A percentile compares a stretch with the other conserved stretches of the same genome.
Evolutionary conservation across 1,284 basidiomycete genomes (phyloP).

Genomic region (Cryptococcus sp.): DNA sequence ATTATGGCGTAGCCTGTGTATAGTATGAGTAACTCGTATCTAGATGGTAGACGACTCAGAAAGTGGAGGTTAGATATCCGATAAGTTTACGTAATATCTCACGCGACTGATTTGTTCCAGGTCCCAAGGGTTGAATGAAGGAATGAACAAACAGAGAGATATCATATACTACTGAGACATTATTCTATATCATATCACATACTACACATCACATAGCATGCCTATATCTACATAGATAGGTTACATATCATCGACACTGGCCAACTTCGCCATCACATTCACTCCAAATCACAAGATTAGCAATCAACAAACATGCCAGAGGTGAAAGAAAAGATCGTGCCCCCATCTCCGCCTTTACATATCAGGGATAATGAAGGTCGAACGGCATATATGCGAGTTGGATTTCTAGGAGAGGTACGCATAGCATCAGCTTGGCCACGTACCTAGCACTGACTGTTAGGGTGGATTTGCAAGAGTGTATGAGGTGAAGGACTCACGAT

Average conservation of each 20-base stretch:
- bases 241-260: not conserved
- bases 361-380: constrained; percentile 64
- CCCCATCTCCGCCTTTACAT: constrained; percentile 72
- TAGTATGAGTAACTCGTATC: not conserved
- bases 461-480: constrained; percentile 89
- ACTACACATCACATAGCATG: not conserved
- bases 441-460: constrained; percentile 47
- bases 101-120: not conserved
- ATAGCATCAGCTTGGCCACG: not conserved
- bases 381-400: constrained; percentile 63
- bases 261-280: not conserved
- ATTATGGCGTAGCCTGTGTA: constrained; percentile 11
- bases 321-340: constrained; percentile 59
- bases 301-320: not conserved
- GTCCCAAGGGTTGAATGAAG: not conserved
- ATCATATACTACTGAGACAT: not conserved
- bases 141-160: not conserved
- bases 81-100: not conserved
- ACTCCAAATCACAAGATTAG: not conserved
- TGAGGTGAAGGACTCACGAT: constrained; percentile 68
- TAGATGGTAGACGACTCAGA: not conserved
- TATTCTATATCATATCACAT: not conserved
- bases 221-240: not conserved
- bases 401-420: constrained; percentile 79
- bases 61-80: not conserved